Conservation (phyloP, 1,284 basidiomycete species). For the Lentinula novae-zelandiae region DNA sequence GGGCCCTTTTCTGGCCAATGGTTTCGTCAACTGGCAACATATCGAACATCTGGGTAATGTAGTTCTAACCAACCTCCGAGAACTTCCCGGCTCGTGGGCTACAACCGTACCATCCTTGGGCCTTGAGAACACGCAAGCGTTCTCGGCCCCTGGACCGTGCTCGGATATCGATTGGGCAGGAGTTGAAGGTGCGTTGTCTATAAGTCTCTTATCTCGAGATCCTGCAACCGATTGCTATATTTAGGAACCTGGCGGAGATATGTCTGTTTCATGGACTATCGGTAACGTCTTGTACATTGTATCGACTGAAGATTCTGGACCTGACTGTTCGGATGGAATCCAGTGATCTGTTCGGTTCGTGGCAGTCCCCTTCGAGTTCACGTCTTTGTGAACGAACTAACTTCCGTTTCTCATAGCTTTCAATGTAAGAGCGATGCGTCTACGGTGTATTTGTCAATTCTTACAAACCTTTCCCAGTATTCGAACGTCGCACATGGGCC, state of each 20-base stretch:
- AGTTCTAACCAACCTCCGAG: conserved; percentile 53
- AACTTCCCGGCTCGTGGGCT: conserved; percentile 36
- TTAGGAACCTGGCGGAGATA: conserved; percentile 59
- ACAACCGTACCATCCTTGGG: conserved; percentile 43
- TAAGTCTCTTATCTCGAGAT: background rate
- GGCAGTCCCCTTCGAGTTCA: background rate
- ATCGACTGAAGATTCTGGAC: background rate
- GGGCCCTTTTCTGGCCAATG: conserved; percentile 49
- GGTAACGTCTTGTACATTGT: conserved; percentile 34
- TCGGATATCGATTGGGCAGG: conserved; percentile 60
- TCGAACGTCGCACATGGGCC: conserved; percentile 33
- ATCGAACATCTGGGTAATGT: conserved; percentile 56
- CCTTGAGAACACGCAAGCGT: conserved; percentile 45
- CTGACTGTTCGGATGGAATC: background rate
- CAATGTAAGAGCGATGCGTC: conserved; percentile 43
- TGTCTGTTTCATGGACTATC: conserved; percentile 73
- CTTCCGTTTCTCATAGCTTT: conserved; percentile 39
- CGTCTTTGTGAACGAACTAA: conserved; percentile 5
- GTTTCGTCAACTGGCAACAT: conserved; percentile 56
- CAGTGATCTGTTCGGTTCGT: conserved; percentile 58
- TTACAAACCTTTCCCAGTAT: conserved; percentile 27
- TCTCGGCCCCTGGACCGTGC: conserved; percentile 43
- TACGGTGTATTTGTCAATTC: background rate
- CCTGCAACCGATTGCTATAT: background rate
- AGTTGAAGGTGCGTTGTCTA: conserved; percentile 46